Conservation (phyloP, 331 rosid genomes). For the Dryas integrifolia region DNA sequence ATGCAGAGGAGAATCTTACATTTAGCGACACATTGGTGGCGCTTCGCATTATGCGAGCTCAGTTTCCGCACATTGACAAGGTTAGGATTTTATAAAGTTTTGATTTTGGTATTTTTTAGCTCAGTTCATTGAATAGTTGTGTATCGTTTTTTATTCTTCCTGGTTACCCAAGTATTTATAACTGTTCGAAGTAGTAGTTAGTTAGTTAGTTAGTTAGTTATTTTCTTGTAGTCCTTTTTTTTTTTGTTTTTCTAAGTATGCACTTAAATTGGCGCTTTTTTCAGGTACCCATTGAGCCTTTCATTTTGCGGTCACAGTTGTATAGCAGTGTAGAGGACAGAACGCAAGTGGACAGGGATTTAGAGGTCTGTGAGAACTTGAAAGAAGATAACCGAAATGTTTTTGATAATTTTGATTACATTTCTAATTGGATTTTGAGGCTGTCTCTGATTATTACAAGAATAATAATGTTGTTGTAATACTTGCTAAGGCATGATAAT, state of each 20-base stretch:
- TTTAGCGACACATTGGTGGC: conserved; percentile 77
- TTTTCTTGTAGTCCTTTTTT: neutral
- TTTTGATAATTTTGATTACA: neutral
- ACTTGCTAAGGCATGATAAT: neutral
- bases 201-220: neutral
- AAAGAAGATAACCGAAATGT: neutral
- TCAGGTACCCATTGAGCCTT: conserved; percentile 70
- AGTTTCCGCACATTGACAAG: conserved; percentile 66
- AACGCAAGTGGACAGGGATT: conserved; percentile 83
- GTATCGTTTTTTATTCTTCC: neutral
- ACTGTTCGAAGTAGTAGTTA: neutral
- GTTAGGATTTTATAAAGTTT: conserved; percentile 28
- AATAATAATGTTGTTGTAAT: neutral
- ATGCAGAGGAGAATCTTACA: conserved; percentile 67
- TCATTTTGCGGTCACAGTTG: conserved; percentile 80
- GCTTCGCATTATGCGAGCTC: conserved; percentile 91
- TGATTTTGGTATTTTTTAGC: neutral
- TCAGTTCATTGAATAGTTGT: neutral
- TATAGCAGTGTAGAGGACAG: conserved; percentile 86
- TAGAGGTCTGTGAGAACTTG: conserved; percentile 55
- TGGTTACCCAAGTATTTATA: neutral
- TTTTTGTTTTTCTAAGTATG: conserved; percentile 7
- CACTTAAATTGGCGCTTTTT: conserved; percentile 24
- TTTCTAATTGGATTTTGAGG: neutral
- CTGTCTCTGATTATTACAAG: neutral